A percentile compares a stretch with the other conserved stretches of the same genome.
These are phyloP conservation scores for Cutaneotrichosporon cutaneum DNA, from an alignment of 1,284 basidiomycete species.

Conservation along the genomic window DNA sequence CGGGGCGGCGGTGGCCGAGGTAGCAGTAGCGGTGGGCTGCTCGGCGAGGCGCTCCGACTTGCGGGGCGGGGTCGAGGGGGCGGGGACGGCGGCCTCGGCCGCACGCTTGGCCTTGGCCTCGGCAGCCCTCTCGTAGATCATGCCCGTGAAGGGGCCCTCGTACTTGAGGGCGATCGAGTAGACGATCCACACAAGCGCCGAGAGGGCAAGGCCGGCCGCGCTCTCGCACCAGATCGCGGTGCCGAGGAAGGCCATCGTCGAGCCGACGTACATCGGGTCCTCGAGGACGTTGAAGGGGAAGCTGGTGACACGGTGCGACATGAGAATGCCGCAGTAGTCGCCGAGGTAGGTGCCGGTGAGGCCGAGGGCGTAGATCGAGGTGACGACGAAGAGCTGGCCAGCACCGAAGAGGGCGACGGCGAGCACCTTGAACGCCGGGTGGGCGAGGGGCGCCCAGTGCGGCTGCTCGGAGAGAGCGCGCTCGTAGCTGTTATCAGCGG, in stretches of 20 bases:
- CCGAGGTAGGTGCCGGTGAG: slow-evolving; percentile 87
- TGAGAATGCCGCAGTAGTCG: slow-evolving; percentile 98
- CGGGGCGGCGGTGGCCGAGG: slow-evolving; percentile 20
- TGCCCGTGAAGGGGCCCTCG: slow-evolving; percentile 62
- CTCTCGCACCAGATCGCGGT: slow-evolving; percentile 82
- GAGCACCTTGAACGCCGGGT: slow-evolving; percentile 61
- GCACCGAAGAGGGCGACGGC: slow-evolving; percentile 66
- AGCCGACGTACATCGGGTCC: slow-evolving; percentile 96
- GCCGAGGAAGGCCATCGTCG: slow-evolving; percentile 79
- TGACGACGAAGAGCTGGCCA: slow-evolving; percentile 79
- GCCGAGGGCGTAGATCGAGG: slow-evolving; percentile 87
- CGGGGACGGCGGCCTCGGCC: slow-evolving; percentile 12
- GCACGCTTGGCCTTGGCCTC: slow-evolving; percentile 15
- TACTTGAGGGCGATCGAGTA: slow-evolving; percentile 78
- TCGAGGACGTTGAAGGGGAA: slow-evolving; percentile 94
- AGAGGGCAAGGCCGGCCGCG: slow-evolving; percentile 73
- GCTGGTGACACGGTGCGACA: slow-evolving; percentile 71
- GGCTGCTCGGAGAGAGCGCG: slow-evolving; percentile 42
- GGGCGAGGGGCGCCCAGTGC: slow-evolving; percentile 55
- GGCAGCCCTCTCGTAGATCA: slow-evolving; percentile 49
- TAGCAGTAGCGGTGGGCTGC: slow-evolving; percentile 2
- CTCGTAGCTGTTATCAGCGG: slow-evolving; percentile 38
- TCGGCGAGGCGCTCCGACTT: slow-evolving; percentile 21
- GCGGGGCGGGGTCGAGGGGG: slow-evolving; percentile 26
- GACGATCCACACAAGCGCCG: slow-evolving; percentile 73